These are phyloP conservation scores for Mucor velutinosus DNA, from an alignment of 371 early-diverging fungal genomes.

Conservation along the genomic window DNA sequence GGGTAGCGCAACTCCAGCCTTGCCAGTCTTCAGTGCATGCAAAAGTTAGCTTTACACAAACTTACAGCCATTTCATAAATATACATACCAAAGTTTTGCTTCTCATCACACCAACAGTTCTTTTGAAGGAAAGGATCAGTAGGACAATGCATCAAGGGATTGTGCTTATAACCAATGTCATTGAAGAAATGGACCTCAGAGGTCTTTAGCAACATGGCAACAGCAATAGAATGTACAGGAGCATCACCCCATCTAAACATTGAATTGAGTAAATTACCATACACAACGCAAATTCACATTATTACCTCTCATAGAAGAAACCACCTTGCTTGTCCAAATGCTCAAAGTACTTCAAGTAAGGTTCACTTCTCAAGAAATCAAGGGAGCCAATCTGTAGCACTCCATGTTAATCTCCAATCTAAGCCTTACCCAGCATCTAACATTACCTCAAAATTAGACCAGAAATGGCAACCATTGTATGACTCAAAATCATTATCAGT, in stretches of 20 bases:
- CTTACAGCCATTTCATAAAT: conserved; percentile 64
- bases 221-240: conserved; percentile 92
- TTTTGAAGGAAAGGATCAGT: conserved; percentile 49
- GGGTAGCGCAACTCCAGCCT: conserved; percentile 43
- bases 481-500: conserved; percentile 31
- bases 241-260: conserved; percentile 46
- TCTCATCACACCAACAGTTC: conserved; percentile 57
- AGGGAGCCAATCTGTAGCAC: conserved; percentile 73
- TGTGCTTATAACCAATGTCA: conserved; percentile 84
- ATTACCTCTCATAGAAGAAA: conserved; percentile 92
- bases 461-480: conserved; percentile 84
- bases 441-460: conserved; percentile 60
- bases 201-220: conserved; percentile 76
- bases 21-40: conserved; percentile 31
- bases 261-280: not conserved
- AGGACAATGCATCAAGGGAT: conserved; percentile 71
- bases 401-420: not conserved
- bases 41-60: conserved; percentile 29
- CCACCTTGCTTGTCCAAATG: conserved; percentile 81
- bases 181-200: conserved; percentile 91
- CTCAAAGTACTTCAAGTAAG: conserved; percentile 80
- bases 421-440: not conserved
- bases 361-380: conserved; percentile 72
- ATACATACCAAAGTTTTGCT: conserved; percentile 53
- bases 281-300: not conserved